Percentiles rank a stretch among this genome's conserved stretches.
Evolutionary conservation across 345 rosid species (phyloP).

Genomic region (Kernera saxatilis): DNA sequence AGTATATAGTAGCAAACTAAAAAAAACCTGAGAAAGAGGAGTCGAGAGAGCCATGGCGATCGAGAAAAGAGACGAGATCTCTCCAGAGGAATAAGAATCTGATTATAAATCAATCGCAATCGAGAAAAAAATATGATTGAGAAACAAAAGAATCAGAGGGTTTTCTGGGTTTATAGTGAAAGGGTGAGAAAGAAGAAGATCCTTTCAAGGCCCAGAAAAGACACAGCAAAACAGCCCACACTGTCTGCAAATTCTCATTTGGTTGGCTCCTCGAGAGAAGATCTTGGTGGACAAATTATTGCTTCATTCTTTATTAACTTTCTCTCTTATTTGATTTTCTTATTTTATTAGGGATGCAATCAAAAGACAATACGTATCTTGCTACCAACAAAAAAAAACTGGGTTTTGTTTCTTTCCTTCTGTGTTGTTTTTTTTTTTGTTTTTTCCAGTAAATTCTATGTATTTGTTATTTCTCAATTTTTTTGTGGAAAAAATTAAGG

Average conservation of each 20-base stretch:
- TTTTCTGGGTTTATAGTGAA: slow-evolving; percentile 20
- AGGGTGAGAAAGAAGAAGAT: slow-evolving; percentile 7
- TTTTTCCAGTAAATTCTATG: not conserved
- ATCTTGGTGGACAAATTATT: slow-evolving; percentile 10
- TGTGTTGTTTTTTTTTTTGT: not conserved
- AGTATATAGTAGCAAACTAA: not conserved
- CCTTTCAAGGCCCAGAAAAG: slow-evolving; percentile 29
- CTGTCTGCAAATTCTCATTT: slow-evolving; percentile 20
- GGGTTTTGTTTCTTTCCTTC: not conserved
- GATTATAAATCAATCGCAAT: not conserved
- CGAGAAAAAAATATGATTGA: not conserved
- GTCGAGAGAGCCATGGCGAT: slow-evolving; percentile 28
- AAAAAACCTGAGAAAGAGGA: slow-evolving; percentile 24
- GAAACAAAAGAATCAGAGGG: not conserved
- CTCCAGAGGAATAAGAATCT: not conserved
- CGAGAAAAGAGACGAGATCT: not conserved
- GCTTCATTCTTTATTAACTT: not conserved
- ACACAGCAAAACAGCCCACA: slow-evolving; percentile 12
- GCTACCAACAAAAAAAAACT: not conserved
- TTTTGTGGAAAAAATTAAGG: not conserved
- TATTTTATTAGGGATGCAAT: slow-evolving; percentile 2
- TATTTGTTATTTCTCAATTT: not conserved
- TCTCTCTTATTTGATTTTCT: not conserved
- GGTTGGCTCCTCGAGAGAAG: slow-evolving; percentile 20
- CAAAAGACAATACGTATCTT: not conserved